Evolutionary conservation across 2,329 filamentous ascomycete species (phyloP).

Genomic region (Colletotrichum sp.): DNA sequence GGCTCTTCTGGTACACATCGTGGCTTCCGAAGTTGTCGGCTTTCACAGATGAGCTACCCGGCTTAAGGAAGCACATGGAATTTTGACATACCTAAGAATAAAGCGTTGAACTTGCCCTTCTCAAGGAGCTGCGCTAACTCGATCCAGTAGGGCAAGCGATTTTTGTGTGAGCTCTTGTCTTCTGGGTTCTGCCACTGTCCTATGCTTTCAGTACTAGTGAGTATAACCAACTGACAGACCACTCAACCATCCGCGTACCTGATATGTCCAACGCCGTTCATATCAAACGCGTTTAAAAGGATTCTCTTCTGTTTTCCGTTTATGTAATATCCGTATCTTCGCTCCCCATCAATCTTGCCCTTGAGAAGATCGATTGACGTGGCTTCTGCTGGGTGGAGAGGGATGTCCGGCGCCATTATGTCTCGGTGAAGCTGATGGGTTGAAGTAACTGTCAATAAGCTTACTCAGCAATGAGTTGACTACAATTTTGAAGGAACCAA

Average conservation of each 20-base stretch:
- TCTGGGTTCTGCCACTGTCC: not conserved
- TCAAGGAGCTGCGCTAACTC: slow-evolving; percentile 17
- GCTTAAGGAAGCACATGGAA: not conserved
- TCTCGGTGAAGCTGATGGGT: not conserved
- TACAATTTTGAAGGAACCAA: not conserved
- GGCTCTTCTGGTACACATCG: slow-evolving; percentile 35
- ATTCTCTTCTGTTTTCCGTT: not conserved
- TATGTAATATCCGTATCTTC: not conserved
- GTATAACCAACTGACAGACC: not conserved
- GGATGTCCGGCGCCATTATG: not conserved
- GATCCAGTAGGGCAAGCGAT: slow-evolving; percentile 13
- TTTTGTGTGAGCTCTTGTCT: not conserved
- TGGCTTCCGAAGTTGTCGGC: slow-evolving; percentile 48
- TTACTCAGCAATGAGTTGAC: not conserved
- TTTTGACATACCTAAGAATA: slow-evolving; percentile 2
- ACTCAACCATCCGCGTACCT: not conserved
- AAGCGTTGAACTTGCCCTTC: slow-evolving; percentile 11
- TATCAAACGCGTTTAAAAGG: not conserved
- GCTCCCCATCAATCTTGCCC: not conserved
- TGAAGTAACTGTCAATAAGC: not conserved
- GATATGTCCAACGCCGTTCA: not conserved
- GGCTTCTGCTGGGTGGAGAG: not conserved
- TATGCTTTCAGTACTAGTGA: not conserved
- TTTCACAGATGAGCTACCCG: not conserved
- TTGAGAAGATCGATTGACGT: not conserved